Conservation (phyloP, 1,139 yeast species). For the Suhomyces ambrosiae region DNA sequence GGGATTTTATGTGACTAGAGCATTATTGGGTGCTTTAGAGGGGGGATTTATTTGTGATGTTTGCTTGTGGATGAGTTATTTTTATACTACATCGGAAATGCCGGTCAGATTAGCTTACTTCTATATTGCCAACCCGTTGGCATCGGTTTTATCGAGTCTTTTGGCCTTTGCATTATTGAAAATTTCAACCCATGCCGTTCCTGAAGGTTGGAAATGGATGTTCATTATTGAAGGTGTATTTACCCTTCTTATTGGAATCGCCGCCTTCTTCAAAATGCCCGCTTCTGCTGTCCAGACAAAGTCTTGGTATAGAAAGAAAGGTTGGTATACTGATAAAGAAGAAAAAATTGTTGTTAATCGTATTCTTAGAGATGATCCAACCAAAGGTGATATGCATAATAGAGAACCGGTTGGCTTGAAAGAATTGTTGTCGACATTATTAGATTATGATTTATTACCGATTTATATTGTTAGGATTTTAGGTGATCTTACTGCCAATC, state of each 20-base stretch:
- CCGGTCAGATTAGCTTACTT: constrained; percentile 31
- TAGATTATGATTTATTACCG: constrained; percentile 29
- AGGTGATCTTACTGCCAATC: constrained; percentile 18
- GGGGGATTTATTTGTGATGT: constrained; percentile 37
- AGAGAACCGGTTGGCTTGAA: constrained; percentile 29
- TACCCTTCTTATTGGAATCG: constrained; percentile 32
- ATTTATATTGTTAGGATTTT: constrained; percentile 23
- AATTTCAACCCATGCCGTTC: constrained; percentile 16
- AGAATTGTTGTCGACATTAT: constrained; percentile 24
- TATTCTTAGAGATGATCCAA: constrained; percentile 35
- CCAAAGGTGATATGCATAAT: constrained; percentile 38
- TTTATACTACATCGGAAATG: constrained; percentile 29
- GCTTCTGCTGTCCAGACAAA: constrained; percentile 36
- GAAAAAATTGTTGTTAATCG: constrained; percentile 35
- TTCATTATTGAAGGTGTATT: constrained; percentile 38
- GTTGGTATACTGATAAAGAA: constrained; percentile 42
- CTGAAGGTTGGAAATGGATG: constrained; percentile 38
- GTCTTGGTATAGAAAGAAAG: constrained; percentile 29
- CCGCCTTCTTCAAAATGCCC: constrained; percentile 36
- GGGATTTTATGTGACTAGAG: constrained; percentile 29
- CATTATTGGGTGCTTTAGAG: constrained; percentile 31
- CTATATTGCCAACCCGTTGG: constrained; percentile 28
- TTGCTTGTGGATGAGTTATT: constrained; percentile 36
- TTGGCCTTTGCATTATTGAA: constrained; percentile 35
- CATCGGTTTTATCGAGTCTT: constrained; percentile 24